Evolutionary conservation across 169 alveolate genomes (phyloP), one percentile per base, ranked within the genome.

Genomic region (Plasmodium berghei): DNA sequence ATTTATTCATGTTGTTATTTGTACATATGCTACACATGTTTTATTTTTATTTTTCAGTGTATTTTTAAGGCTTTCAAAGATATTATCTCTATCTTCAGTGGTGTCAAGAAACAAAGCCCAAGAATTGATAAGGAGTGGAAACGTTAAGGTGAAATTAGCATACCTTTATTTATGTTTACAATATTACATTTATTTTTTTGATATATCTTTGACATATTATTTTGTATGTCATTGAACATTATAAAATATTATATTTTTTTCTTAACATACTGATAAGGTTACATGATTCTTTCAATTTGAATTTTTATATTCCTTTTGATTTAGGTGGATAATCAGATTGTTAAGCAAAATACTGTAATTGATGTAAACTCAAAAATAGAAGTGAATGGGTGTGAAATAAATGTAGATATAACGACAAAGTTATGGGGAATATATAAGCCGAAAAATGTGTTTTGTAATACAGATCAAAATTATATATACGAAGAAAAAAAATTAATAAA

Each of bases 381-480:
- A 45, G 20, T 80, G 28, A 52, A 80, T 5, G 80, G 72, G 22
- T 54, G 54, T n/a, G 26, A 28, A 28, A 54, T 80, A 42, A 24
- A 66, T 14, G 90, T 80, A 58, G 90, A 80, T 12, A 70, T 67
- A 14, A 66, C 64, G 3, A 80, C 90, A 4, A 80, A 80, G 34
- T 61, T 80, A 56, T 80, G 90, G 90, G 90, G 90, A 1, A 55
- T 80, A 24, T 80, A 80, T 42, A 80, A 80, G n/a, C 90, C 90
- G 5, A 80, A 26, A 56, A 45, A 80, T 67, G 80, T 80, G 2
- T 80, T 80, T 80, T 80, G 90, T 46, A 80, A 63, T 71, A 66
- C 83, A 3, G 90, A 80, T 14, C 45, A 61, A 14, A 45, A 80
- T 80, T 80, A 80, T 48, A 45, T n/a, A n/a, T 80, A 80, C 66